A percentile compares a stretch with the other conserved stretches of the same genome.
Evolutionary conservation across 1,284 basidiomycete species (phyloP).

Genomic region (Leccinum angustisporum): DNA sequence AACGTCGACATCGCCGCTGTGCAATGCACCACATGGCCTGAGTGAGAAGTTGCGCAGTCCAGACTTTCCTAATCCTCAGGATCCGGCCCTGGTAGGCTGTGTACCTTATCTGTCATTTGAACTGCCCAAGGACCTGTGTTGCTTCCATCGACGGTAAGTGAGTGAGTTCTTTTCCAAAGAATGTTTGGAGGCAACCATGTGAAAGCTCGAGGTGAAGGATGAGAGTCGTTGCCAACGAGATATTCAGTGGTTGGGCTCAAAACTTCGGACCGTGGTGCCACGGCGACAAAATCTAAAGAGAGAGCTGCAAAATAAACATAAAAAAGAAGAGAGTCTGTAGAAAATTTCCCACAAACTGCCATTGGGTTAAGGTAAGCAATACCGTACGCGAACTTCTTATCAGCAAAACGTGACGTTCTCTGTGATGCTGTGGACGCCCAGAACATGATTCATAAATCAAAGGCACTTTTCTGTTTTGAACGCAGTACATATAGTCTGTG

Average conservation of each 20-base stretch:
- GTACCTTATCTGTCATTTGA: not conserved
- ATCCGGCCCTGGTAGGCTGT: not conserved
- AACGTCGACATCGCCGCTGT: not conserved
- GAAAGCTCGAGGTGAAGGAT: not conserved
- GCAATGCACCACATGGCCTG: not conserved
- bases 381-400: not conserved
- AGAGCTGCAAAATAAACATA: not conserved
- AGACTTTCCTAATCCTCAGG: not conserved
- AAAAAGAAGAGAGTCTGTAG: not conserved
- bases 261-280: not conserved
- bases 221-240: not conserved
- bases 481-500: not conserved
- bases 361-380: not conserved
- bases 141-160: not conserved
- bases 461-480: not conserved
- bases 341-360: not conserved
- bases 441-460: not conserved
- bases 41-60: not conserved
- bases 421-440: not conserved
- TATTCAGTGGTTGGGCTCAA: not conserved
- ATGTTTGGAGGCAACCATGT: not conserved
- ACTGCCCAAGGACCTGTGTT: not conserved
- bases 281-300: not conserved
- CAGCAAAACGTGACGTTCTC: not conserved
- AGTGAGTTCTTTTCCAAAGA: not conserved